Base-by-base conservation (phyloP, 2,329 filamentous ascomycete genomes). In the Leptographium wingfieldii region DNA sequence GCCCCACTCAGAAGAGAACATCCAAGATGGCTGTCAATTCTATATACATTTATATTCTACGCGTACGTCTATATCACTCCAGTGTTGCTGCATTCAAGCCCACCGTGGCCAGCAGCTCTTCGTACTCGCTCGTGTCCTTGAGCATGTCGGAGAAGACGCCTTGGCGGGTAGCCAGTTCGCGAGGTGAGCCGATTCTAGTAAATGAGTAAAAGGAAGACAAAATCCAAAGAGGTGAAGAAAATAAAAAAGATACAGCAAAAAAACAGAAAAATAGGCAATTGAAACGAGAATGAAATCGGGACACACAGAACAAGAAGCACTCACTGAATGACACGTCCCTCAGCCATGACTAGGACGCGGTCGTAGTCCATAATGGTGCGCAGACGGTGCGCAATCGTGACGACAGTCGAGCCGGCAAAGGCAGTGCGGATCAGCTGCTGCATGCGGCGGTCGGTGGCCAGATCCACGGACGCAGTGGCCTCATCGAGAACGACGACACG, bases 401-500 rank as follows among this genome's bases (percentile, higher is more conserved):
- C 56, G 6, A 63, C 60, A 2, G 62, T 63, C 0, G 60, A 49
- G 19, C 52, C 49, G 31, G 52, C 60, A 56, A 61, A 57, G 1
- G 56, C 54, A n/a, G 56, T 29, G 11, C 25, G 12, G 14, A 63
- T 56, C 52, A 62, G 54, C 22, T 16, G 12, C 22, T 63, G 62
- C n/a, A 63, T 56, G 25, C 49, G 27, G 22, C 27, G 51, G 58
- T 63, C 62, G 2, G 62, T 58, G 16, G 43, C 51, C 22, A 35
- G 38, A 73, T 96, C 92, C 67, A 96, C 96, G 0, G 88, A 92
- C 0, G 92, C 92, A 0, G 92, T 96, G 1, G 92, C 92, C 76
- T 96, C 92, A 70, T 96, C 92, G 90, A 96, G 95, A 67, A 96
- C 85, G 11, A 96, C 77, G 1, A 96, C 89, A 66, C 88, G 90